phyloP scores from a whole-genome alignment of 495 filamentous ascomycete species.

The Astrothelium macrocarpum region DNA sequence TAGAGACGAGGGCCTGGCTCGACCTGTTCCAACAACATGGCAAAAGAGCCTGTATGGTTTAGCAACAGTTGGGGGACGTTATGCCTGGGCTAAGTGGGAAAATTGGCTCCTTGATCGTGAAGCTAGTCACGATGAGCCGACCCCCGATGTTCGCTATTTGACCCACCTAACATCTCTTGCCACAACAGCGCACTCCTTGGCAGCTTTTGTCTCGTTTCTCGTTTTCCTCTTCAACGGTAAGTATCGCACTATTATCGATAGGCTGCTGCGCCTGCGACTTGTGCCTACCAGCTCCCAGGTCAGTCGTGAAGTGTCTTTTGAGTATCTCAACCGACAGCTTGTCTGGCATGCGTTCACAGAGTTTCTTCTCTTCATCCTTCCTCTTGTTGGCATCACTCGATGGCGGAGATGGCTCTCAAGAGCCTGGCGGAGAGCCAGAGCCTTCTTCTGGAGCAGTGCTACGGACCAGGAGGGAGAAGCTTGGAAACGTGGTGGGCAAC shows the following conservation, averaged over 20 bases:
- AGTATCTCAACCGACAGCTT: conserved; percentile 93
- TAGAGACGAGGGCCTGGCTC: conserved; percentile 48
- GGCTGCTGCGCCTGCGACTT: conserved; percentile 75
- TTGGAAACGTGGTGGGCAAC: conserved; percentile 54
- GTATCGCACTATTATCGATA: conserved; percentile 85
- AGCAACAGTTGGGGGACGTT: conserved; percentile 76
- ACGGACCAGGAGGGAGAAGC: conserved; percentile 40
- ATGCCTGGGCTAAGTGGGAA: conserved; percentile 86
- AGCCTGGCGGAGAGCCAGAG: conserved; percentile 67
- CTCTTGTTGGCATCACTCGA: conserved; percentile 81
- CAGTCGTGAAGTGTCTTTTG: conserved; percentile 84
- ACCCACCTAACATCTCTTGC: conserved; percentile 58
- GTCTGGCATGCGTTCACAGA: conserved; percentile 99
- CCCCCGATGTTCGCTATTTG: conserved; percentile 44
- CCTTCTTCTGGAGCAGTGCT: conserved; percentile 43
- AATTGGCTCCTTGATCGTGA: conserved; percentile 69
- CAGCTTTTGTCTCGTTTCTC: conserved; percentile 75
- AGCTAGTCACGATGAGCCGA: conserved; percentile 55
- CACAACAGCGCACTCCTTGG: conserved; percentile 64
- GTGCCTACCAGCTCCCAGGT: conserved; percentile 73
- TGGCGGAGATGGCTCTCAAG: conserved; percentile 86
- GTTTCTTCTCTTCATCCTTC: conserved; percentile 90
- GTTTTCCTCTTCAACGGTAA: conserved; percentile 82
- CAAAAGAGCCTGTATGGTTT: conserved; percentile 82
- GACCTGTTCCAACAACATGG: conserved; percentile 54